phyloP scores from a whole-genome alignment of 805 yeast species.

The Spathaspora hagerdaliae region DNA sequence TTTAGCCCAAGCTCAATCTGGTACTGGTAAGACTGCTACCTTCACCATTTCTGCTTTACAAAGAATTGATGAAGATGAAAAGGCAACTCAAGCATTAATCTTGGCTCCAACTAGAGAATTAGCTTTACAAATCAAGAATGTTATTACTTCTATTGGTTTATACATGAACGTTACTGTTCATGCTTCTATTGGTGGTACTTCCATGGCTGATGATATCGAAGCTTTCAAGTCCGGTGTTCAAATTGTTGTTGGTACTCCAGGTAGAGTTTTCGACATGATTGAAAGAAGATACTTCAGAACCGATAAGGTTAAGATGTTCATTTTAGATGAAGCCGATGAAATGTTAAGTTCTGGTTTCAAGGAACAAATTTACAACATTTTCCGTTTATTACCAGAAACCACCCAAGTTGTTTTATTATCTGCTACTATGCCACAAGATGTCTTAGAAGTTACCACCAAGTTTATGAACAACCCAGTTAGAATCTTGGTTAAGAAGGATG shows the following conservation, averaged over 20 bases:
- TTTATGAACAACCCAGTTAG: conserved; percentile 94
- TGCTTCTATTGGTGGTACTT: conserved; percentile 97
- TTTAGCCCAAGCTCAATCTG: conserved; percentile 84
- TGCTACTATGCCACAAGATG: conserved; percentile 94
- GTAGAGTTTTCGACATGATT: conserved; percentile 95
- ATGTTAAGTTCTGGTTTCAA: conserved; percentile 89
- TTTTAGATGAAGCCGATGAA: conserved; percentile 98
- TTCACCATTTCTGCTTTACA: conserved; percentile 72
- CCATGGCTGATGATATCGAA: conserved; percentile 81
- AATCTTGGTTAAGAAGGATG: conserved; percentile 92
- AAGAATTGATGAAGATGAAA: conserved; percentile 66
- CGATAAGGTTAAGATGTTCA: conserved; percentile 84
- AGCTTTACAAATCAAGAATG: conserved; percentile 94
- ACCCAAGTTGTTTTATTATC: conserved; percentile 93
- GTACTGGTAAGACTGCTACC: conserved; percentile 90
- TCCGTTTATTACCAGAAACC: conserved; percentile 78
- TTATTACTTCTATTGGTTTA: conserved; percentile 83
- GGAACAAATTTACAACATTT: conserved; percentile 93
- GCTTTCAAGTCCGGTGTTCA: conserved; percentile 84
- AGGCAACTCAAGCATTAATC: conserved; percentile 87
- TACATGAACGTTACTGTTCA: conserved; percentile 89
- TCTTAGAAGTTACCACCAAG: conserved; percentile 82
- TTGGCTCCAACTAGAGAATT: conserved; percentile 97
- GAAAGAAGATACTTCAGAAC: conserved; percentile 82
- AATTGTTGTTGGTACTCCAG: conserved; percentile 97